A percentile compares a stretch with the other conserved stretches of the same genome.
phyloP scores from a whole-genome alignment of 2,329 filamentous ascomycete species.

The Sarocladium strictum region DNA sequence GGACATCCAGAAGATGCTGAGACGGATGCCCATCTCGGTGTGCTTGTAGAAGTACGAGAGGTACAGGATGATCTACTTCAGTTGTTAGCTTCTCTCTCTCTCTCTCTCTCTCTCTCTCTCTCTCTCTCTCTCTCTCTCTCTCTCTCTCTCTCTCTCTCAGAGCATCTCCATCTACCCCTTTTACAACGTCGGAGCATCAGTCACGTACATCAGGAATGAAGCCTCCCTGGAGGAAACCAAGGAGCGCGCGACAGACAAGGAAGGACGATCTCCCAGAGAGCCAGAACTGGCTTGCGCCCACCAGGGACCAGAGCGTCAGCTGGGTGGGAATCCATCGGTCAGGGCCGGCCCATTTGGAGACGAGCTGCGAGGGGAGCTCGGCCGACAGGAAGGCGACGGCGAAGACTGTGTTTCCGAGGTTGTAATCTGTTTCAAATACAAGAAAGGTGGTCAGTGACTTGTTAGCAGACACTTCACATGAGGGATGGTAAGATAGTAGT shows the following conservation, averaged over 20 bases:
- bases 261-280: slow-evolving; percentile 32
- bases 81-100: no score
- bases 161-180: no score
- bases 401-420: slow-evolving; percentile 28
- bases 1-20: slow-evolving; percentile 26
- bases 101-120: no score
- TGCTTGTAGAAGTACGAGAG: slow-evolving; percentile 27
- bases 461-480: background rate
- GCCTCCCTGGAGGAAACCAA: slow-evolving; percentile 38
- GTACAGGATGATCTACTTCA: slow-evolving; percentile 20
- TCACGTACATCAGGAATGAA: slow-evolving; percentile 32
- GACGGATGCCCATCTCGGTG: slow-evolving; percentile 22
- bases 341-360: slow-evolving; percentile 51
- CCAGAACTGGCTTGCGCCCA: slow-evolving; percentile 42
- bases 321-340: slow-evolving; percentile 56
- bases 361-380: slow-evolving; percentile 52
- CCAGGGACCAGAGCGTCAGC: slow-evolving; percentile 49
- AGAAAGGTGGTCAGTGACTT: background rate
- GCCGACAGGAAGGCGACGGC: slow-evolving; percentile 24
- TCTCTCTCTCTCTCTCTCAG: no score
- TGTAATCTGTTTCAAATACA: no score
- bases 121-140: no score
- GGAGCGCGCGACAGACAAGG: slow-evolving; percentile 29
- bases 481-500: background rate
- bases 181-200: background rate